Evolutionary conservation across 352 stramenopile genomes (phyloP).

Genomic region (Phytophthora citrophthora): DNA sequence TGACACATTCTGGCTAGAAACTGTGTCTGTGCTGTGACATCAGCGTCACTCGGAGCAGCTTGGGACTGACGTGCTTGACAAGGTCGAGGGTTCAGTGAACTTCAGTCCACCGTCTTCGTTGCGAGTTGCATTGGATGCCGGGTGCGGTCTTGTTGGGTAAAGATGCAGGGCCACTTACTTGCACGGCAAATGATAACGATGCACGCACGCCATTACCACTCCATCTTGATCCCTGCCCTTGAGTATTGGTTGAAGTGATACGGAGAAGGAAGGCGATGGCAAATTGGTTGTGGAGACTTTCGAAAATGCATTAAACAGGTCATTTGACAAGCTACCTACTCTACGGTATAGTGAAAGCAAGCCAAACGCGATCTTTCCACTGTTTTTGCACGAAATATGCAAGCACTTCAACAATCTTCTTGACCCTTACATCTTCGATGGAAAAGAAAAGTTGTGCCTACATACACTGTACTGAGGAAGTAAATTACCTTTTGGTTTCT

Average conservation of each 20-base stretch:
- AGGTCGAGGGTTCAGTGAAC: background rate
- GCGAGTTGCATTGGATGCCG: conserved; percentile 8
- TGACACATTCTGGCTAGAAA: conserved; percentile 1
- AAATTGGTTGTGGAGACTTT: conserved; percentile 21
- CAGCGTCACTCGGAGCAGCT: background rate
- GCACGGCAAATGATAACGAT: conserved; percentile 22
- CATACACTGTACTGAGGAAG: too few relatives aligned
- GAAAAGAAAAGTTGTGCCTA: background rate
- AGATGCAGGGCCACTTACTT: conserved; percentile 4
- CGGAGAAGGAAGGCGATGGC: conserved; percentile 6
- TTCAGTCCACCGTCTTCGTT: conserved; percentile 13
- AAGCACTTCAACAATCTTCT: conserved; percentile 1
- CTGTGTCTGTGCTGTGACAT: background rate
- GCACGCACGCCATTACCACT: conserved; percentile 22
- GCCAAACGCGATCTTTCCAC: conserved; percentile 21
- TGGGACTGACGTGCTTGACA: conserved; percentile 23
- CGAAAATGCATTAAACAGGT: conserved; percentile 9
- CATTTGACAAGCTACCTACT: conserved; percentile 1
- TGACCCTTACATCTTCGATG: background rate
- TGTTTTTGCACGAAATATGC: conserved; percentile 12
- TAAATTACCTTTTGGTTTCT: conserved; percentile 2
- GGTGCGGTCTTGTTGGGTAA: conserved; percentile 18
- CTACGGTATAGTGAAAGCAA: background rate
- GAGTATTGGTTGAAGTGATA: conserved; percentile 11
- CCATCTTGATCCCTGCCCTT: background rate